phyloP scores from a whole-genome alignment of 805 yeast species.

The Yarrowia yakushimensis region DNA sequence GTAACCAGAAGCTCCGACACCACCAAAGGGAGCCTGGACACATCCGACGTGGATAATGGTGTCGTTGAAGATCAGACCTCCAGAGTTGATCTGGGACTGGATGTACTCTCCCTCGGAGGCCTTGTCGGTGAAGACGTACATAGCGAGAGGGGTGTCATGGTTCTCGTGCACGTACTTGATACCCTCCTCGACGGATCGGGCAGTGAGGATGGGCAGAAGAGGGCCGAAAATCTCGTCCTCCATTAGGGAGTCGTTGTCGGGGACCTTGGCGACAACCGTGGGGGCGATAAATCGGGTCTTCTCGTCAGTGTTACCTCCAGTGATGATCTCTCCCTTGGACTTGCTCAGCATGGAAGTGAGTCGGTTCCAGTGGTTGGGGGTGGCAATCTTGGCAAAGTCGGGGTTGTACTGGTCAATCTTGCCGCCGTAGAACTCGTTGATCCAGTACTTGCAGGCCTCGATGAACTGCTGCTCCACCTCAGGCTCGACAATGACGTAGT shows the following conservation, averaged over 20 bases:
- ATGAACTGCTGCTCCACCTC: constrained; percentile 53
- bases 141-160: constrained; percentile 76
- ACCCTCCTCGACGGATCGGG: constrained; percentile 36
- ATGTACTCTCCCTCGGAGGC: constrained; percentile 49
- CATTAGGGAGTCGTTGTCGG: constrained; percentile 69
- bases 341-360: constrained; percentile 43
- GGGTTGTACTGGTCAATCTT: constrained; percentile 32
- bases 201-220: constrained; percentile 67
- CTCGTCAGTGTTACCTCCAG: constrained; percentile 36
- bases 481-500: constrained; percentile 69
- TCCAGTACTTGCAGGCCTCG: constrained; percentile 41
- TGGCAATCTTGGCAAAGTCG: constrained; percentile 60
- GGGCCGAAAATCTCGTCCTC: constrained; percentile 79
- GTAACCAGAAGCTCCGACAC: constrained; percentile 75
- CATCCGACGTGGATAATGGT: constrained; percentile 66
- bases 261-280: constrained; percentile 59
- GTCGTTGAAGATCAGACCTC: constrained; percentile 68
- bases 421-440: constrained; percentile 43
- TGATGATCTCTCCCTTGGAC: constrained; percentile 33
- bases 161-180: constrained; percentile 39
- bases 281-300: constrained; percentile 59
- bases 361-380: constrained; percentile 50
- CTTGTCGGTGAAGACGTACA: constrained; percentile 59
- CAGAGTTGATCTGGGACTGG: constrained; percentile 58
- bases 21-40: constrained; percentile 78